phyloP scores from a whole-genome alignment of 768 basidiomycete species.

The Clathrus columnatus region DNA sequence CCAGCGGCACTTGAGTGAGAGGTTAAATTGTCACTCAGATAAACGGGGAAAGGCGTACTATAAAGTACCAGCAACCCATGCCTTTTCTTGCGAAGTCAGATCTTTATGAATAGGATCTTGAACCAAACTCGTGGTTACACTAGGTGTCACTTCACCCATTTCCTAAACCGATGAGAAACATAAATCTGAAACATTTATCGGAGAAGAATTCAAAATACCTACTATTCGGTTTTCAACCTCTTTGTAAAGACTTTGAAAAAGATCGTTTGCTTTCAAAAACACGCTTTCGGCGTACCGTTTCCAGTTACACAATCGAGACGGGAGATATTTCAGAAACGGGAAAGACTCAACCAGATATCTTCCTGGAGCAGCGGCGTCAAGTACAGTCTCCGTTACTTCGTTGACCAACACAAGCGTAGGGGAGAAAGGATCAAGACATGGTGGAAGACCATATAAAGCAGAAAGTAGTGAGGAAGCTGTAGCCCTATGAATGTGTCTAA shows the following conservation, averaged over 20 bases:
- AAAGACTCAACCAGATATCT: background rate
- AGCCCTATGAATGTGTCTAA: background rate
- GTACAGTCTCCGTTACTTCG: background rate
- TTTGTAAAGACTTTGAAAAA: background rate
- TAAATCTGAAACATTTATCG: no score
- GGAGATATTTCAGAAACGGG: background rate
- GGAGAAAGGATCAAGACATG: background rate
- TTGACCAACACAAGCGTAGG: background rate
- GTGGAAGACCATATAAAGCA: background rate
- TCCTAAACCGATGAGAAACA: background rate
- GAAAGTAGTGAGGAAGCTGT: background rate
- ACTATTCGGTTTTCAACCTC: background rate
- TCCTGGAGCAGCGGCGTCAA: background rate
- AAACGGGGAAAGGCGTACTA: background rate
- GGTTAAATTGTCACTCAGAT: background rate
- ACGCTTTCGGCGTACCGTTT: background rate
- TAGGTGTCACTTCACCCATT: background rate
- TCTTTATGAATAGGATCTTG: background rate
- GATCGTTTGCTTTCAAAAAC: background rate
- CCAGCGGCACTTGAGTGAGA: background rate
- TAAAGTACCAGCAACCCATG: background rate
- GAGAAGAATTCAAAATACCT: background rate
- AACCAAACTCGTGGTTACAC: background rate
- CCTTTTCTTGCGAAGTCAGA: background rate
- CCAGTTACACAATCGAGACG: background rate